Percentiles rank a stretch among this genome's conserved stretches.
These are phyloP conservation scores for Cystobasidium onofrii DNA, from an alignment of 768 basidiomycete species.

Conservation along the genomic window DNA sequence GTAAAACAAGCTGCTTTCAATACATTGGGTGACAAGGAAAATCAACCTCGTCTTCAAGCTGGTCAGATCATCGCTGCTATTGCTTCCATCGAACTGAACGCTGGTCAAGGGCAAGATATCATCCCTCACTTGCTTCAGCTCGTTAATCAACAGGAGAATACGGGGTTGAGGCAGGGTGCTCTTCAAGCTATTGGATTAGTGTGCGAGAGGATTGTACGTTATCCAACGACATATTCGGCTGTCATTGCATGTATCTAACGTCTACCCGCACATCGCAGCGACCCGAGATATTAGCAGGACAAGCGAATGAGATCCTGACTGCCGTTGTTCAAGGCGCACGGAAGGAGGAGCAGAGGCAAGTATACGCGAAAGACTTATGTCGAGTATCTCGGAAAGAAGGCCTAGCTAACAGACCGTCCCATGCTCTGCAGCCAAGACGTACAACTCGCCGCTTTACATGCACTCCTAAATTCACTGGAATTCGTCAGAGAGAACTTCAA, in stretches of 20 bases:
- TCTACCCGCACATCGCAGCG: slow-evolving; percentile 53
- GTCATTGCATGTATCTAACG: neutral
- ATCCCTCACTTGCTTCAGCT: slow-evolving; percentile 81
- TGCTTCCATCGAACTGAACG: slow-evolving; percentile 83
- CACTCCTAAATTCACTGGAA: slow-evolving; percentile 87
- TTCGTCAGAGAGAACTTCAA: slow-evolving; percentile 98
- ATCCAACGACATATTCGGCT: neutral
- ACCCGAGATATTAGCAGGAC: slow-evolving; percentile 77
- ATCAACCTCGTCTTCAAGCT: slow-evolving; percentile 72
- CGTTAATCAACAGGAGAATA: slow-evolving; percentile 63
- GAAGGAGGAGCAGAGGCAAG: slow-evolving; percentile 71
- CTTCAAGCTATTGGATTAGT: slow-evolving; percentile 93
- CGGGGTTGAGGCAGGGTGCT: slow-evolving; percentile 64
- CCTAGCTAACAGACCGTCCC: too few relatives aligned
- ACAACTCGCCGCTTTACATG: slow-evolving; percentile 83
- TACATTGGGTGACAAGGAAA: slow-evolving; percentile 64
- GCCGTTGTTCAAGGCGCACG: slow-evolving; percentile 96
- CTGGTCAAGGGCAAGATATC: slow-evolving; percentile 78
- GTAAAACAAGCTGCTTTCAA: slow-evolving; percentile 80
- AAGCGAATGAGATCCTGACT: slow-evolving; percentile 94
- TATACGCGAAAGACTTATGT: too few relatives aligned
- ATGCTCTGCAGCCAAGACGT: slow-evolving; percentile 60
- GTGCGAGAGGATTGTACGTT: slow-evolving; percentile 87
- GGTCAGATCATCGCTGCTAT: slow-evolving; percentile 92
- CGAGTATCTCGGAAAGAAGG: too few relatives aligned